A percentile compares a stretch with the other conserved stretches of the same genome.
phyloP scores from a whole-genome alignment of 768 basidiomycete genomes.

The Hygrophorus russula region DNA sequence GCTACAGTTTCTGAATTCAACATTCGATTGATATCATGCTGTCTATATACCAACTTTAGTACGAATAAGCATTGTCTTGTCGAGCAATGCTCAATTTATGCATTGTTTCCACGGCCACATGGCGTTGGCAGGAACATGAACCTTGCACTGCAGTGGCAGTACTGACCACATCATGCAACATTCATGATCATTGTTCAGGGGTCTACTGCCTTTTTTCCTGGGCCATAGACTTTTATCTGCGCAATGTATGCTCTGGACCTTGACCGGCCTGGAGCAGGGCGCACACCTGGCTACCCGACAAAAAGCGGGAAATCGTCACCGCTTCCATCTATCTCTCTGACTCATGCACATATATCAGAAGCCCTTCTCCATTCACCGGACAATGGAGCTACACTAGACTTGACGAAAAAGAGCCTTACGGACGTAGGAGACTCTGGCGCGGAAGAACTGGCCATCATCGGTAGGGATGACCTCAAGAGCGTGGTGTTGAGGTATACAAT shows the following conservation, averaged over 20 bases:
- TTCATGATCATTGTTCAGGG: background rate
- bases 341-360: conserved; percentile 38
- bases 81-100: no score
- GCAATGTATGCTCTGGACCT: conserved; percentile 3
- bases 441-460: conserved; percentile 58
- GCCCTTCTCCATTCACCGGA: conserved; percentile 62
- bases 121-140: no score
- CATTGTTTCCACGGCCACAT: no score
- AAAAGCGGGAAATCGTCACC: background rate
- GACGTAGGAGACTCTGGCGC: conserved; percentile 70
- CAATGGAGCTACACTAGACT: conserved; percentile 72
- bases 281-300: background rate
- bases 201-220: background rate
- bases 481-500: conserved; percentile 50
- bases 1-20: conserved; percentile 45
- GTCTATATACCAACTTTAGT: no score
- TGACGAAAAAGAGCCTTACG: conserved; percentile 68
- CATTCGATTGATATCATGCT: conserved; percentile 21
- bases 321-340: conserved; percentile 7
- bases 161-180: no score
- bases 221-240: background rate
- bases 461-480: conserved; percentile 35
- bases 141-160: no score
- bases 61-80: no score
- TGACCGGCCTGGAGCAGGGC: background rate